Percentiles rank a stretch among this genome's conserved stretches.
Evolutionary conservation across 116 monocot species (phyloP).

Genomic region (Dioscorea cayenensis): DNA sequence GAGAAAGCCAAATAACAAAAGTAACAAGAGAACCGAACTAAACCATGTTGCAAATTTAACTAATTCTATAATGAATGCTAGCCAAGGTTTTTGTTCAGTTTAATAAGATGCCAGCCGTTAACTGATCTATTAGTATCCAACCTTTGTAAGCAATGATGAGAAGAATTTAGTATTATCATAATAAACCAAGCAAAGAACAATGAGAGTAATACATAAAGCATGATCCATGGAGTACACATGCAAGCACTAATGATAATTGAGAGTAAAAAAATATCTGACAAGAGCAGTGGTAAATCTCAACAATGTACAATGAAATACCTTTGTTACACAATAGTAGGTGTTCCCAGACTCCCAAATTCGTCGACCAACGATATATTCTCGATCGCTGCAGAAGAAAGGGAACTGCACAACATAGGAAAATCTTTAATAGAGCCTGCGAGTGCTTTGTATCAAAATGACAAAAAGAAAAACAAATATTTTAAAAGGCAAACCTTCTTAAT

Average conservation of each 20-base stretch:
- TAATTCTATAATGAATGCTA: too few species aligned
- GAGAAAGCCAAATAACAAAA: too few species aligned
- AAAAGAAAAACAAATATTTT: not conserved
- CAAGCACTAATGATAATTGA: not conserved
- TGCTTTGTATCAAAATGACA: not conserved
- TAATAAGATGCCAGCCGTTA: too few species aligned
- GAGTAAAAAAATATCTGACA: not conserved
- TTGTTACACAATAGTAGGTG: slow-evolving; percentile 88
- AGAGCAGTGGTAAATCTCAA: not conserved
- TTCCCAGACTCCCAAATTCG: slow-evolving; percentile 91
- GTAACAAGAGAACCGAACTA: too few species aligned
- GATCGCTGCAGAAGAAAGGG: slow-evolving; percentile 96
- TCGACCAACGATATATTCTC: slow-evolving; percentile 90
- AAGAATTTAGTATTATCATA: too few species aligned
- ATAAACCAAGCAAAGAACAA: too few species aligned
- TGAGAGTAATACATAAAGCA: too few species aligned
- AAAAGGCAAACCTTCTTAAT: slow-evolving; percentile 72
- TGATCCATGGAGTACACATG: too few species aligned
- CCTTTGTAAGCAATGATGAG: too few species aligned
- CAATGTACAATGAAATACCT: slow-evolving; percentile 38
- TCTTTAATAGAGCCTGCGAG: not conserved
- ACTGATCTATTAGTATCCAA: too few species aligned
- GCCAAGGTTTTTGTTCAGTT: too few species aligned
- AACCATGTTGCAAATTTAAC: too few species aligned
- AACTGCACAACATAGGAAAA: slow-evolving; percentile 63